A percentile compares a stretch with the other conserved stretches of the same genome.
These are phyloP conservation scores for Lecanicillium sp. DNA, from an alignment of 2,329 filamentous ascomycete species.

Conservation along the genomic window DNA sequence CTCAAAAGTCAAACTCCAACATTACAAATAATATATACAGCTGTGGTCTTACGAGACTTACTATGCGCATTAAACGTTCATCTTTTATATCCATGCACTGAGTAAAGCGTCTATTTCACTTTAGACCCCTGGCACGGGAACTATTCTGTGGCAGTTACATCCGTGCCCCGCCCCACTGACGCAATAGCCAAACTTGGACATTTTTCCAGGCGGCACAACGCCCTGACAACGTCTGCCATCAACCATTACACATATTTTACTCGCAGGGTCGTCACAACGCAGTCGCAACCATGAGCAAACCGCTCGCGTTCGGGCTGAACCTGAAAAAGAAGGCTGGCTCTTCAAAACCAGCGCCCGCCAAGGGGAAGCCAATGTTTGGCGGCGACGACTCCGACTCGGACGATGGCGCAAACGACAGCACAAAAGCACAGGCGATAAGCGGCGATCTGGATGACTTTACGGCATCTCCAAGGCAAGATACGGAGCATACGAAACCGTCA, in stretches of 20 bases:
- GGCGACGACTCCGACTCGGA: slow-evolving; percentile 47
- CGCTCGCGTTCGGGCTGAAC: slow-evolving; percentile 49
- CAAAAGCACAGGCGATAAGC: slow-evolving; percentile 50
- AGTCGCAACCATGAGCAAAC: slow-evolving; percentile 36
- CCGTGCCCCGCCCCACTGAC: slow-evolving; percentile 1
- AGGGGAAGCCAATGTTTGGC: slow-evolving; percentile 50
- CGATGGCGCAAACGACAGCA: slow-evolving; percentile 27
- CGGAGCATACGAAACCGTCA: slow-evolving; percentile 19
- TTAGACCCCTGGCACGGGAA: too few relatives aligned
- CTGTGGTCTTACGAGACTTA: too few relatives aligned
- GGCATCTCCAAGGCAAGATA: slow-evolving; percentile 13
- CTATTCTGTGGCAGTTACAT: too few relatives aligned
- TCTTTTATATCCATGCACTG: too few relatives aligned
- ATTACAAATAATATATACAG: too few relatives aligned
- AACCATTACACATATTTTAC: neutral
- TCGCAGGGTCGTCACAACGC: neutral
- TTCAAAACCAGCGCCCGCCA: slow-evolving; percentile 39
- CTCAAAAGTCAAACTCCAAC: too few relatives aligned
- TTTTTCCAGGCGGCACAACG: neutral
- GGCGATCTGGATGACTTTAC: slow-evolving; percentile 49
- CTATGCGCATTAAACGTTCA: too few relatives aligned
- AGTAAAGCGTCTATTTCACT: too few relatives aligned
- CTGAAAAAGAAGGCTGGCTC: slow-evolving; percentile 47
- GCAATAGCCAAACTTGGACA: neutral
- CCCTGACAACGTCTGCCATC: neutral